Conservation (phyloP, 306 rosid genomes). For the Hylodesmum podocarpum region DNA sequence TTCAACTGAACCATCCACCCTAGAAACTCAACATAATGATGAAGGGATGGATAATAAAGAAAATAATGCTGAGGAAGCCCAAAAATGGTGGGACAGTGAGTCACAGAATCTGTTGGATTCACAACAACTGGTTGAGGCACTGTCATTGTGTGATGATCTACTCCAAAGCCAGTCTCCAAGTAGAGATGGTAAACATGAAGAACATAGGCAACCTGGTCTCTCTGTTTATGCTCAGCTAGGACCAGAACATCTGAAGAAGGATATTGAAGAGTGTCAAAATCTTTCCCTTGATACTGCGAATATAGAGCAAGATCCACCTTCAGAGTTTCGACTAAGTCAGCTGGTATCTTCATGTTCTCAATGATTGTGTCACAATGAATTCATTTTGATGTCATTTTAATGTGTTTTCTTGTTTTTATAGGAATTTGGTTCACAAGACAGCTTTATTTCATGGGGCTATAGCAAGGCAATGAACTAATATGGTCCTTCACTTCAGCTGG, state of each 20-base stretch:
- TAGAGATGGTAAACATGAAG: conserved; percentile 45
- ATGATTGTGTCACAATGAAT: neutral
- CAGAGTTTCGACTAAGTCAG: conserved; percentile 82
- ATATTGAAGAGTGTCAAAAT: conserved; percentile 76
- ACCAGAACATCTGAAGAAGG: conserved; percentile 74
- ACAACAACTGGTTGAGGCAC: conserved; percentile 78
- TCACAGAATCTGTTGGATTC: conserved; percentile 77
- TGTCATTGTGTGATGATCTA: conserved; percentile 69
- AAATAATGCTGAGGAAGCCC: conserved; percentile 52
- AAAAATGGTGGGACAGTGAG: conserved; percentile 85
- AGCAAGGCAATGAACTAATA: conserved; percentile 43
- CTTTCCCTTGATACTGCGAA: conserved; percentile 55
- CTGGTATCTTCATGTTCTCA: conserved; percentile 44
- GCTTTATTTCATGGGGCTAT: conserved; percentile 60
- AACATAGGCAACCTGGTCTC: conserved; percentile 43
- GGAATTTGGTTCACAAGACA: conserved; percentile 78
- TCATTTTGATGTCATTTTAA: neutral
- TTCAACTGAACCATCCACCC: conserved; percentile 29
- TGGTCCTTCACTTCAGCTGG: conserved; percentile 16
- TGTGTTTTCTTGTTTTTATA: conserved; percentile 30
- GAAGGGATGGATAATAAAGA: conserved; percentile 40
- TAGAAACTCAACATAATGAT: conserved; percentile 30
- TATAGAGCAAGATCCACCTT: conserved; percentile 61
- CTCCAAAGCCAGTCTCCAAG: conserved; percentile 79
- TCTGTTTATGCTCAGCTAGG: conserved; percentile 69